A percentile compares a stretch with the other conserved stretches of the same genome.
Evolutionary conservation across 768 basidiomycete species (phyloP).

Genomic region (Butyriboletus loyo): DNA sequence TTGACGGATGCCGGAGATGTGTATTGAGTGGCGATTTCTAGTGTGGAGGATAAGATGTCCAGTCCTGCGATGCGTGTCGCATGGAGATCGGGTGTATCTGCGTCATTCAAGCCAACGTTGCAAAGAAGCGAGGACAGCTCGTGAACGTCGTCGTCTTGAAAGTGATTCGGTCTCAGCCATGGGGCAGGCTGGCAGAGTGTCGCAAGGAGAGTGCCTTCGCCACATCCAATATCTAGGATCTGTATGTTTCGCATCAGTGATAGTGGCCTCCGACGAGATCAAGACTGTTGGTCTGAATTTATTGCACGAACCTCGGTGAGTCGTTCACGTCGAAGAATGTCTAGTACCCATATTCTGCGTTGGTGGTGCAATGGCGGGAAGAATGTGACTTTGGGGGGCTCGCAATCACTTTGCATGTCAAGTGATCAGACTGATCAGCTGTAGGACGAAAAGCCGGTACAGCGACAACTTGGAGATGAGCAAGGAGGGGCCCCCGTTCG

Average conservation of each 20-base stretch:
- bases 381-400: constrained; percentile 53
- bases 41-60: constrained; percentile 55
- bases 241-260: constrained; percentile 26
- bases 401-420: constrained; percentile 16
- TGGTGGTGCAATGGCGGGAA: constrained; percentile 66
- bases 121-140: constrained; percentile 20
- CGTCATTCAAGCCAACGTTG: constrained; percentile 23
- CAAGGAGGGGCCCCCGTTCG: not conserved
- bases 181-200: constrained; percentile 74
- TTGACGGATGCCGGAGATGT: constrained; percentile 41
- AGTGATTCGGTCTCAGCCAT: constrained; percentile 46
- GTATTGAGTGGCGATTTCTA: constrained; percentile 50
- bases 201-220: constrained; percentile 70
- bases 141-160: constrained; percentile 20
- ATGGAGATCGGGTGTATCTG: constrained; percentile 58
- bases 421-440: constrained; percentile 5
- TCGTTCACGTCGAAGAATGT: constrained; percentile 54
- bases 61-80: constrained; percentile 59
- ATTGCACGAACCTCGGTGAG: constrained; percentile 46
- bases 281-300: not conserved
- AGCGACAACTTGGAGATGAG: not conserved
- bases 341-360: constrained; percentile 68
- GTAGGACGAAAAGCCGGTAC: not conserved
- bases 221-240: constrained; percentile 85
- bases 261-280: not conserved